These are phyloP conservation scores for Wickerhamiella hasegawae DNA, from an alignment of 805 yeast species.

Conservation along the genomic window DNA sequence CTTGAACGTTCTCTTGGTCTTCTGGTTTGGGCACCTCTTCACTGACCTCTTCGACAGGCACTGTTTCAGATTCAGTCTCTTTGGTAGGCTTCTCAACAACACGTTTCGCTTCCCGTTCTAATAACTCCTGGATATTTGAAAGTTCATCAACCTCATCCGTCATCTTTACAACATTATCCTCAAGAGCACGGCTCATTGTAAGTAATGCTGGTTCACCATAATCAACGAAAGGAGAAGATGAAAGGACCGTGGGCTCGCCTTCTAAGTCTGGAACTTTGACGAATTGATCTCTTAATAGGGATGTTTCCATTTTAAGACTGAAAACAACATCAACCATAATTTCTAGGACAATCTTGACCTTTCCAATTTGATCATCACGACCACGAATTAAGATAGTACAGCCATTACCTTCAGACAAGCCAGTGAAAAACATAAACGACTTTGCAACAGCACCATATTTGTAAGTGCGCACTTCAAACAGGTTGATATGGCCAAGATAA, in stretches of 20 bases:
- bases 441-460: slow-evolving; percentile 36
- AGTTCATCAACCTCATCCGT: slow-evolving; percentile 7
- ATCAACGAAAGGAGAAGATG: slow-evolving; percentile 73
- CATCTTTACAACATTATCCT: slow-evolving; percentile 21
- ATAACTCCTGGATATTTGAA: background rate
- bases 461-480: slow-evolving; percentile 56
- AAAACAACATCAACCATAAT: slow-evolving; percentile 66
- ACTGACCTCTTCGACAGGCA: background rate
- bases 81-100: background rate
- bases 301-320: slow-evolving; percentile 65
- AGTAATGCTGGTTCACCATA: slow-evolving; percentile 56
- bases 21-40: background rate
- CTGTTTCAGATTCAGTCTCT: background rate
- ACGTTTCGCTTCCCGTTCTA: background rate
- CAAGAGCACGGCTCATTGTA: slow-evolving; percentile 37
- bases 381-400: slow-evolving; percentile 84
- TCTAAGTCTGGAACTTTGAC: slow-evolving; percentile 26
- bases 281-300: slow-evolving; percentile 54
- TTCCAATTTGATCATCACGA: slow-evolving; percentile 36
- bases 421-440: slow-evolving; percentile 65
- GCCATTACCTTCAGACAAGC: slow-evolving; percentile 58
- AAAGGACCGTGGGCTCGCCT: slow-evolving; percentile 34
- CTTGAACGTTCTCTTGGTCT: background rate
- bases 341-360: slow-evolving; percentile 63
- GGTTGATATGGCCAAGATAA: slow-evolving; percentile 58